These are phyloP conservation scores for Ophiosphaerella narmari DNA, from an alignment of 2,329 filamentous ascomycete species.

Conservation along the genomic window DNA sequence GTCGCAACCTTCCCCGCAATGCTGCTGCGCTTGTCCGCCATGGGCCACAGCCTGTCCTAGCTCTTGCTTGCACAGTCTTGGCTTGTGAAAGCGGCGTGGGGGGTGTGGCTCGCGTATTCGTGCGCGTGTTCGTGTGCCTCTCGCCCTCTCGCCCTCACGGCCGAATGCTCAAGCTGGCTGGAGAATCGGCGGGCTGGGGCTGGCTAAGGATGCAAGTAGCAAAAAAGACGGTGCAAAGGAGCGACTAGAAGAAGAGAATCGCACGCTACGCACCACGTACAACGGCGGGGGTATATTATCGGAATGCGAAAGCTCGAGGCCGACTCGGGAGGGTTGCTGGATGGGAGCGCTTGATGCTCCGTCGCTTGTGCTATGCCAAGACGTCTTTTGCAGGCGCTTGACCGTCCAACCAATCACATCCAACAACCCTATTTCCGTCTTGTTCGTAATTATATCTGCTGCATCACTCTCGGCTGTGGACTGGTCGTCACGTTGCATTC, in stretches of 20 bases:
- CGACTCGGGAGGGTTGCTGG: slow-evolving; percentile 19
- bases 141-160: slow-evolving; percentile 11
- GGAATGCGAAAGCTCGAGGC: slow-evolving; percentile 17
- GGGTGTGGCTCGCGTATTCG: neutral
- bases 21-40: slow-evolving; percentile 66
- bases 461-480: too few species aligned
- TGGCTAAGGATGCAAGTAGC: slow-evolving; percentile 43
- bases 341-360: slow-evolving; percentile 10
- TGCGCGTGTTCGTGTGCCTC: slow-evolving; percentile 1
- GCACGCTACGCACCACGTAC: slow-evolving; percentile 27
- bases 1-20: slow-evolving; percentile 59
- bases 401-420: slow-evolving; percentile 10
- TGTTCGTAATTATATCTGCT: too few species aligned
- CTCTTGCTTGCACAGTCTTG: slow-evolving; percentile 40
- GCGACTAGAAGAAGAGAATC: slow-evolving; percentile 44
- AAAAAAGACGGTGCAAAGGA: slow-evolving; percentile 44
- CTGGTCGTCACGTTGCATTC: neutral
- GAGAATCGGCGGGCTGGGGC: slow-evolving; percentile 36
- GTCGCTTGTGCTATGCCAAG: slow-evolving; percentile 20
- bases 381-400: slow-evolving; percentile 17
- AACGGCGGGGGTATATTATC: slow-evolving; percentile 8
- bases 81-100: slow-evolving; percentile 1
- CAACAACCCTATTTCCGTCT: too few species aligned
- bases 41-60: slow-evolving; percentile 51
- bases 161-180: slow-evolving; percentile 25